Evolutionary conservation across 768 basidiomycete species (phyloP), one percentile per base, ranked within the genome.

Genomic region (Pilatotrama ljubarskyi): DNA sequence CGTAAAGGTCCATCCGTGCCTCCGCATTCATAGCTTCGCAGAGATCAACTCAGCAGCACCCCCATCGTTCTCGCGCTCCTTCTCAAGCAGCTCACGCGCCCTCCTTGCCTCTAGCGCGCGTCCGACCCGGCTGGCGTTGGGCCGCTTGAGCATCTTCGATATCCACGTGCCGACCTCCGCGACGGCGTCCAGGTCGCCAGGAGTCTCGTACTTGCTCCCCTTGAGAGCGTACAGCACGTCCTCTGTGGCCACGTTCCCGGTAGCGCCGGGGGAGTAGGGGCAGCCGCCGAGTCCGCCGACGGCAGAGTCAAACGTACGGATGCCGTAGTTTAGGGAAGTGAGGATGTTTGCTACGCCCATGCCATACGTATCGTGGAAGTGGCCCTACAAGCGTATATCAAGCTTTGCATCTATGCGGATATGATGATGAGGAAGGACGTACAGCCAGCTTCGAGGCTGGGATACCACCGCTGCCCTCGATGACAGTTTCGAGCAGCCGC

Each of bases 251-350:
- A 97, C 91, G 66, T 97, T 97, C 15, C 96, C 95, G 0, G 93
- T 95, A 14, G 95, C 95, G 5, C 95, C 95, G 2, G 95, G 96
- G 1, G 95, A 94, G 74, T 93, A 98, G 2, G 95, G 95, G 68
- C 96, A 98, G 17, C 95, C 94, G 3, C 96, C 95, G 1, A 98
- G 84, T 0, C 95, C 95, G 17, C 88, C 93, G 17, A 97, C 85
- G 0, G 90, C 87, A 1, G 90, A 79, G 68, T 91, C 95, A 42
- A 98, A 82, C 2, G 93, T 91, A 11, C 86, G 82, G 13, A 98
- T 75, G 15, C 95, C 95, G 50, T 86, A 75, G 11, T 82, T 76
- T 13, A 93, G 81, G 3, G 91, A 87, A 5, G 84, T 75, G 41
- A 92, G 74, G 15, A 91, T 85, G 65, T 93, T 93, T 15, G 87